phyloP scores from a whole-genome alignment of 2,329 filamentous ascomycete species.

The Pestalotiopsis sp. region DNA sequence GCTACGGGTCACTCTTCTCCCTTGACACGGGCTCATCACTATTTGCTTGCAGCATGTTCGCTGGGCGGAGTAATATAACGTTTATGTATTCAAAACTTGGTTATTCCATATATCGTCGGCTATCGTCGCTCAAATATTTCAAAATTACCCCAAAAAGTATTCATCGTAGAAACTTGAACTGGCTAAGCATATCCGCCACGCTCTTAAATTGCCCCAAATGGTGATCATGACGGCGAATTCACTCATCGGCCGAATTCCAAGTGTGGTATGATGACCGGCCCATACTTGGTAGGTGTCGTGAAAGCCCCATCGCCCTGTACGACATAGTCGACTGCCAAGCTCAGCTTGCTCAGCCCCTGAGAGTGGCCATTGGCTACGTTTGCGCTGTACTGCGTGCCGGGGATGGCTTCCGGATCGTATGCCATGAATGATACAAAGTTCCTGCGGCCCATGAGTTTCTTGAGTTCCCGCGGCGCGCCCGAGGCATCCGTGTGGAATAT shows the following conservation, averaged over 20 bases:
- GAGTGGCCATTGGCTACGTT: slow-evolving; percentile 35
- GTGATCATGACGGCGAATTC: background rate
- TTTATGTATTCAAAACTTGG: too few species aligned
- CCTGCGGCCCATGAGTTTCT: slow-evolving; percentile 88
- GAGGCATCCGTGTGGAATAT: slow-evolving; percentile 95
- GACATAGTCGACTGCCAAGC: slow-evolving; percentile 93
- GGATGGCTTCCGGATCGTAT: slow-evolving; percentile 82
- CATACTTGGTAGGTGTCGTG: slow-evolving; percentile 88
- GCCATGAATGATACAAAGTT: slow-evolving; percentile 95
- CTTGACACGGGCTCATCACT: too few species aligned
- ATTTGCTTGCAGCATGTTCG: too few species aligned
- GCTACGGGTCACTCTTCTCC: too few species aligned
- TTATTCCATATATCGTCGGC: too few species aligned
- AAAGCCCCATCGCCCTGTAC: slow-evolving; percentile 89
- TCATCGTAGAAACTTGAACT: background rate
- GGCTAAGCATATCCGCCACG: background rate
- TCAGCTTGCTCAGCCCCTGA: slow-evolving; percentile 67
- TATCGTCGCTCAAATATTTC: too few species aligned
- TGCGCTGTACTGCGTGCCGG: slow-evolving; percentile 33
- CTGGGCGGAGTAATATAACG: too few species aligned
- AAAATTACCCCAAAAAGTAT: too few species aligned
- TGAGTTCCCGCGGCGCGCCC: slow-evolving; percentile 79
- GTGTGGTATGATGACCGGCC: slow-evolving; percentile 91
- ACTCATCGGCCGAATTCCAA: slow-evolving; percentile 70
- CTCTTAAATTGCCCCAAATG: background rate